Percentiles rank a stretch among this genome's conserved stretches.
Evolutionary conservation across 2,329 filamentous ascomycete species (phyloP).

Genomic region (Trichoderma arundinaceum): DNA sequence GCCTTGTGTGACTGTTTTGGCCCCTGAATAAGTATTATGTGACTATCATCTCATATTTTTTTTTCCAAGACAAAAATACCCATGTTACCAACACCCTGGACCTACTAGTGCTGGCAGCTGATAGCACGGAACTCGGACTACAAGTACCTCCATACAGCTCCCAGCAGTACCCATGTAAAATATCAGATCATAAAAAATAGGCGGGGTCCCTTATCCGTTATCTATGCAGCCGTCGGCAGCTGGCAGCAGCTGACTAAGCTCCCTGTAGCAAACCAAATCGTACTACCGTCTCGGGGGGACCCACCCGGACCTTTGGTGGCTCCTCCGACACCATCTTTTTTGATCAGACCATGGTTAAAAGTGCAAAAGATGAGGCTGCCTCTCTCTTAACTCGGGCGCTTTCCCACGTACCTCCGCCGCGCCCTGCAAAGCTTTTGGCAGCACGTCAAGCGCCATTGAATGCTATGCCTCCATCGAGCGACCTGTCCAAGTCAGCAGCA

Average conservation of each 20-base stretch:
- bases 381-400: constrained; percentile 5
- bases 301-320: constrained; percentile 29
- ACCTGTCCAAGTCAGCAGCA: constrained; percentile 9
- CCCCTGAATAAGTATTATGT: neutral
- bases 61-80: no score
- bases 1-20: neutral
- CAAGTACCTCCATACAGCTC: no score
- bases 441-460: constrained; percentile 5
- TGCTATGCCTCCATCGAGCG: constrained; percentile 29
- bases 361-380: constrained; percentile 28
- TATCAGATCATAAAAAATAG: constrained; percentile 3
- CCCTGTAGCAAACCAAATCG: neutral
- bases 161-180: no score
- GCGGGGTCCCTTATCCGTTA: constrained; percentile 7
- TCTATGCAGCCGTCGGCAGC: neutral
- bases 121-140: no score
- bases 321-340: constrained; percentile 31
- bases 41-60: no score
- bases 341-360: constrained; percentile 30
- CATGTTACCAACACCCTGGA: no score
- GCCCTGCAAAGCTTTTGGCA: neutral
- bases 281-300: constrained; percentile 18
- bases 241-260: constrained; percentile 13
- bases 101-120: no score
- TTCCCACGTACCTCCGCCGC: constrained; percentile 11